A percentile compares a stretch with the other conserved stretches of the same genome.
Evolutionary conservation across 2,329 filamentous ascomycete genomes (phyloP).

Genomic region (Aspergillus caelatus): DNA sequence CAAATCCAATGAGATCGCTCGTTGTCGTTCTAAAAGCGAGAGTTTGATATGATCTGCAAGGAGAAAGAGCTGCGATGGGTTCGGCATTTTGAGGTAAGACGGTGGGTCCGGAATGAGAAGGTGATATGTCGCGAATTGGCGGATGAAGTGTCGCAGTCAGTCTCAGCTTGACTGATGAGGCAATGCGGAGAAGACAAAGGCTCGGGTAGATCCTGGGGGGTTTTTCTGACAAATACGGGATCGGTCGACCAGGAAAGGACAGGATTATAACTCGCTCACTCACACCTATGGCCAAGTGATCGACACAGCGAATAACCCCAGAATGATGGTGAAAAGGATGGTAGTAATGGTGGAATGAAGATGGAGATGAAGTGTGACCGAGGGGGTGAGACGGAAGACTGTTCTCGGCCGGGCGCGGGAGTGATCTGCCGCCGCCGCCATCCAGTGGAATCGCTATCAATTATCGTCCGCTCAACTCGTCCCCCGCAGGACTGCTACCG

Average conservation of each 20-base stretch:
- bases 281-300: background rate
- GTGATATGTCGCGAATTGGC: constrained; percentile 6
- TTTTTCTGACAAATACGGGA: background rate
- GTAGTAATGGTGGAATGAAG: background rate
- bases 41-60: constrained; percentile 97
- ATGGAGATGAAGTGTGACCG: constrained; percentile 2
- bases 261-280: background rate
- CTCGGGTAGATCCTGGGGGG: background rate
- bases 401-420: constrained; percentile 9
- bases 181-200: constrained; percentile 14
- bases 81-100: constrained; percentile 46
- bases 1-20: constrained; percentile 78
- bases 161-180: constrained; percentile 5
- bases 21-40: constrained; percentile 87
- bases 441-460: constrained; percentile 2
- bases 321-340: background rate
- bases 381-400: constrained; percentile 8
- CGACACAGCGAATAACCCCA: background rate
- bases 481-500: constrained; percentile 12
- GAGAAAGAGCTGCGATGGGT: constrained; percentile 77
- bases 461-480: constrained; percentile 11
- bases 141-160: constrained; percentile 6
- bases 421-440: constrained; percentile 19
- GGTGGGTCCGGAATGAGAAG: background rate
- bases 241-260: background rate